A percentile compares a stretch with the other conserved stretches of the same genome.
These are phyloP conservation scores for Pythium insidiosum DNA, from an alignment of 352 stramenopile species.

Conservation along the genomic window DNA sequence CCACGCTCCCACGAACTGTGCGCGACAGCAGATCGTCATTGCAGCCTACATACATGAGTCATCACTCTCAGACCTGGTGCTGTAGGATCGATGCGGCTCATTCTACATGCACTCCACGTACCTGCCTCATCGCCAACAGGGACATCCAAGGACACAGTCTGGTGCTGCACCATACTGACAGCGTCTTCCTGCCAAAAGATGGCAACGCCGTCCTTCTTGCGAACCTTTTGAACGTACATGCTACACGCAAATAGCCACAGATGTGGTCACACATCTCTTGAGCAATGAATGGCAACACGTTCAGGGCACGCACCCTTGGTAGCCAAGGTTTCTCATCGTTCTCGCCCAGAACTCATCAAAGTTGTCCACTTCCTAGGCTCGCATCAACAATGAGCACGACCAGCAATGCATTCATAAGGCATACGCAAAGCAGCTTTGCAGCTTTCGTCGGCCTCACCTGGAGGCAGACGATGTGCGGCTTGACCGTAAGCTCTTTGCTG, in stretches of 20 bases:
- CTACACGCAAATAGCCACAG: slow-evolving; percentile 10
- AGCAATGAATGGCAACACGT: no score
- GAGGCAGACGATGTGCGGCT: slow-evolving; percentile 65
- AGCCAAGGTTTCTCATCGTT: slow-evolving; percentile 51
- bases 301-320: slow-evolving; percentile 48
- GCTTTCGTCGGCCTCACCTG: no score
- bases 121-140: slow-evolving; percentile 43
- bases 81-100: no score
- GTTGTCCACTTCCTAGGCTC: slow-evolving; percentile 62
- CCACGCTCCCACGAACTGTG: slow-evolving; percentile 44
- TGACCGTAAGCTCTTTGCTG: slow-evolving; percentile 39
- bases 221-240: slow-evolving; percentile 65
- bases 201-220: slow-evolving; percentile 60
- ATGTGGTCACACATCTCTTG: background rate
- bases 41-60: slow-evolving; percentile 44
- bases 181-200: slow-evolving; percentile 63
- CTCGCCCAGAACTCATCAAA: slow-evolving; percentile 63
- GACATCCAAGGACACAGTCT: slow-evolving; percentile 38
- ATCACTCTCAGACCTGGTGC: no score
- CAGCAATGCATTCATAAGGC: no score
- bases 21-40: slow-evolving; percentile 42
- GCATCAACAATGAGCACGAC: background rate
- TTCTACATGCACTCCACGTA: slow-evolving; percentile 11
- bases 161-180: slow-evolving; percentile 31
- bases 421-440: no score